Base-by-base conservation (phyloP, 2,329 filamentous ascomycete species). In the Alternaria panax region DNA sequence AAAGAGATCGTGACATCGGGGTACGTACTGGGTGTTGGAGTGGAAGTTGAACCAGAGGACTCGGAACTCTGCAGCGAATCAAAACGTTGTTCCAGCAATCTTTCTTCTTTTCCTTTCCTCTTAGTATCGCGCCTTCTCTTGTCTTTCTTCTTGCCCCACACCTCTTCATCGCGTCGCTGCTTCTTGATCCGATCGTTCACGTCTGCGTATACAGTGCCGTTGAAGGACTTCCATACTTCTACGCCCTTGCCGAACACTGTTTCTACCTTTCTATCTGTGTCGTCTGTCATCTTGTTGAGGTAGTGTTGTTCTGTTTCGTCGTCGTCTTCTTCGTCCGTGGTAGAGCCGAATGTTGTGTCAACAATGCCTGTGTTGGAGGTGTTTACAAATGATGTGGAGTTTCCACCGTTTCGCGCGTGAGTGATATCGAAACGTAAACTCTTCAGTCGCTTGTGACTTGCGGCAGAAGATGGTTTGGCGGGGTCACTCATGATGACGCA, bases 321-420 rank as follows among this genome's bases (percentile, higher is more conserved):
- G 38, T 57, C 43, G 20, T 62, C 53, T 32, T 64, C 62, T 53
- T 62, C 59, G 43, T 62, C 62, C 2, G 62, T 64, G 20, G 51
- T 45, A 7, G 62, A 64, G 30, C 48, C 61, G 24, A n/a, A 28
- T 8, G 43, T 41, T 27, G n/a, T 32, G 24, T 54, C 42, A 30
- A 54, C 47, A 4, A 51, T 20, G 4, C 27, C 38, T 5, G 43
- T 51, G 25, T 32, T 53, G 14, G 42, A 43, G 7, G 46, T 32
- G 22, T n/a, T 25, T 27, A 59, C 24, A 27, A 56, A 59, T 12
- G 52, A 54, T 4, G 22, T 32, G 30, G 34, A n/a, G 7, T 12
- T 18, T 24, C 60, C 57, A n/a, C 56, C 52, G 18, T 62, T 59
- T 40, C 56, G 60, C 0, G 34, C 52, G 16, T 38, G 52, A n/a